Evolutionary conservation across 768 basidiomycete genomes (phyloP).

Genomic region (Suillus weaverae): DNA sequence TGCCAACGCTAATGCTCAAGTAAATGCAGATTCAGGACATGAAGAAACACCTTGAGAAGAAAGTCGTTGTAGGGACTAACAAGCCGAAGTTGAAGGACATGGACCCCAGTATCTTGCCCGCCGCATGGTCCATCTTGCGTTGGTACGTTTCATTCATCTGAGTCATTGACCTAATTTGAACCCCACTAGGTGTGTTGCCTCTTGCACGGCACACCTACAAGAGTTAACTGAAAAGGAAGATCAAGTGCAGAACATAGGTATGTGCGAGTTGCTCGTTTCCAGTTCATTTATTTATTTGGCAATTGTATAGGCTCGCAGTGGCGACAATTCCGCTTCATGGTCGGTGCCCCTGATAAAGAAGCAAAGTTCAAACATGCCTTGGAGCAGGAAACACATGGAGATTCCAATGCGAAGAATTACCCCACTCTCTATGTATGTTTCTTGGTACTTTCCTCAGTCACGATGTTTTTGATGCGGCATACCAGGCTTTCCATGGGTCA

Average conservation of each 20-base stretch:
- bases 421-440: conserved; percentile 12
- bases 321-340: conserved; percentile 69
- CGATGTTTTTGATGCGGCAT: not conserved
- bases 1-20: not conserved
- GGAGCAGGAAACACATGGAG: conserved; percentile 35
- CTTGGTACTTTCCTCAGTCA: not conserved
- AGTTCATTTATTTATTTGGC: not conserved
- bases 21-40: conserved; percentile 49
- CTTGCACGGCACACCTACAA: conserved; percentile 71
- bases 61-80: conserved; percentile 47
- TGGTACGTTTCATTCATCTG: conserved; percentile 41
- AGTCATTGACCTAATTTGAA: not conserved
- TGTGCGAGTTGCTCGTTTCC: not conserved
- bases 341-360: conserved; percentile 72
- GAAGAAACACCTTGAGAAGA: conserved; percentile 56
- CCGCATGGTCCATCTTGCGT: conserved; percentile 65
- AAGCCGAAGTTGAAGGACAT: conserved; percentile 58
- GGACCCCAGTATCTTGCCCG: conserved; percentile 47
- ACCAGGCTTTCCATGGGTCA: conserved; percentile 69
- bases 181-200: conserved; percentile 58
- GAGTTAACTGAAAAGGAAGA: conserved; percentile 57
- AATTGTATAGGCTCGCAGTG: conserved; percentile 41
- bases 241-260: conserved; percentile 54
- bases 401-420: conserved; percentile 44
- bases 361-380: conserved; percentile 57